Percentiles rank a stretch among this genome's conserved stretches.
Conservation (phyloP, 371 early-diverging fungal genomes). For the Saksenaea vasiformis region DNA sequence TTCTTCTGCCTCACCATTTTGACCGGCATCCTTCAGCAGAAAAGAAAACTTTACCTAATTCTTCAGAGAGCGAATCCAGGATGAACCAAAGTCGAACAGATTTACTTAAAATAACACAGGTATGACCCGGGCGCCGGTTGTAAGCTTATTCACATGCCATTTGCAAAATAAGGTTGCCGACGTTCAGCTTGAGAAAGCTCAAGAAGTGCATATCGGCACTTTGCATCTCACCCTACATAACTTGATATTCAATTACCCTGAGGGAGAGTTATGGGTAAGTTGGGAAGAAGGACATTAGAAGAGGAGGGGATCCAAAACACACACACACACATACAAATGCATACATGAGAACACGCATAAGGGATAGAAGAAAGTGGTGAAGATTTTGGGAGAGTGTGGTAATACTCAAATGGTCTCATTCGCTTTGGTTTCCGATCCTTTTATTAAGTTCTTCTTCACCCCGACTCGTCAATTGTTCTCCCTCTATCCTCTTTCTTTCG, state of each 20-base stretch:
- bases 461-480: slow-evolving; percentile 4
- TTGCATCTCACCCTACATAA: slow-evolving; percentile 82
- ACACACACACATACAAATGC: not conserved
- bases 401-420: not conserved
- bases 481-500: slow-evolving; percentile 9
- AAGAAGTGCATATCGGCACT: slow-evolving; percentile 61
- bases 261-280: slow-evolving; percentile 74
- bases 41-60: not conserved
- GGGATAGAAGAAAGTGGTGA: not conserved
- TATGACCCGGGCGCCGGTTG: slow-evolving; percentile 6
- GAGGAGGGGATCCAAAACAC: not conserved
- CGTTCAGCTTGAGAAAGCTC: slow-evolving; percentile 65
- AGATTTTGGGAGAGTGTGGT: not conserved
- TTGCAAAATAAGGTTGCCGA: slow-evolving; percentile 55
- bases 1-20: not conserved
- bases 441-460: slow-evolving; percentile 1
- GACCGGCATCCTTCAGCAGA: not conserved
- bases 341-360: not conserved
- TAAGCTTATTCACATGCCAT: not conserved
- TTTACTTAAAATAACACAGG: slow-evolving; percentile 51
- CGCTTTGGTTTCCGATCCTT: slow-evolving; percentile 3
- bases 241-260: slow-evolving; percentile 69
- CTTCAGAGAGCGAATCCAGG: not conserved
- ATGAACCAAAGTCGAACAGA: slow-evolving; percentile 48
- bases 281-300: not conserved